Conservation (phyloP, 1,284 basidiomycete species). For the Xerocomus subilludens region DNA sequence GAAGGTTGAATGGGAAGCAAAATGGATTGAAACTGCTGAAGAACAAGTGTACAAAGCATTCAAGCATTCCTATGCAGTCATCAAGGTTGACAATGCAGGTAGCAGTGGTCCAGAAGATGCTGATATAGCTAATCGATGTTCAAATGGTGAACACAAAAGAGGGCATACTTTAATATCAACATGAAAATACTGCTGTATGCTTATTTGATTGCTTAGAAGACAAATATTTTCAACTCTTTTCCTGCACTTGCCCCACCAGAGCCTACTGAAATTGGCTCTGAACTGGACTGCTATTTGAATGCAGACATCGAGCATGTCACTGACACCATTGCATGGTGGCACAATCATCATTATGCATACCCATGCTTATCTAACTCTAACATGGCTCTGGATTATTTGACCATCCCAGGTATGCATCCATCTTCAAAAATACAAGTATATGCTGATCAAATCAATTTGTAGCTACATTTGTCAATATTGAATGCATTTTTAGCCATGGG, state of each 20-base stretch:
- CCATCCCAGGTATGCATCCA: conserved; percentile 7
- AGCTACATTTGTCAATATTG: conserved; percentile 48
- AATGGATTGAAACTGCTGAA: conserved; percentile 39
- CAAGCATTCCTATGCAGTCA: too few relatives aligned
- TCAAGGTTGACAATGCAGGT: too few relatives aligned
- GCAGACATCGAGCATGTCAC: conserved; percentile 2
- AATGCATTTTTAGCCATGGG: conserved; percentile 32
- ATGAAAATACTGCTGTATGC: not conserved
- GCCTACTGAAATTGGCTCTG: not conserved
- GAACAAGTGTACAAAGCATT: not conserved
- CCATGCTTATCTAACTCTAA: not conserved
- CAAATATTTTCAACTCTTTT: conserved; percentile 6
- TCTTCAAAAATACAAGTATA: too few relatives aligned
- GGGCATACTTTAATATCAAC: too few relatives aligned
- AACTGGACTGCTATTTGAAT: not conserved
- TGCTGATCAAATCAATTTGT: not conserved
- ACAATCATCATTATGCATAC: not conserved
- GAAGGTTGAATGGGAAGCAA: conserved; percentile 30
- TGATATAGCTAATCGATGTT: too few relatives aligned
- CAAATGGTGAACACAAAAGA: too few relatives aligned
- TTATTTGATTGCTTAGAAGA: not conserved
- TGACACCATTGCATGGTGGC: not conserved
- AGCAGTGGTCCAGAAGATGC: too few relatives aligned
- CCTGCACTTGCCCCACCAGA: not conserved
- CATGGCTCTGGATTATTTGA: conserved; percentile 14